Percentiles rank a stretch among this genome's conserved stretches.
phyloP scores from a whole-genome alignment of 805 yeast species.

The Suhomyces sp. region DNA sequence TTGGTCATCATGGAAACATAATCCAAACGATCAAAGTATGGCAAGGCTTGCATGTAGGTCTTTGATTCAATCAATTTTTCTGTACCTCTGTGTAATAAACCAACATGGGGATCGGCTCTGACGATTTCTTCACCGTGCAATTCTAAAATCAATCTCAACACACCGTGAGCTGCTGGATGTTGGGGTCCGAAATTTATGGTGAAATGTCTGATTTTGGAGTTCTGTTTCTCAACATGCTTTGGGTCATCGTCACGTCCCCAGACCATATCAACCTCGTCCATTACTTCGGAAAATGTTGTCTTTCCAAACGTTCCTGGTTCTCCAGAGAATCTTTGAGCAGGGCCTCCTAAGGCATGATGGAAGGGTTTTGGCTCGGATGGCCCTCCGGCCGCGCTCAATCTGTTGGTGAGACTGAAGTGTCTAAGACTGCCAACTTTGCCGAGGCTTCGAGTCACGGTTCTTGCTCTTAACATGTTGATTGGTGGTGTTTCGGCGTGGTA shows the following conservation, averaged over 20 bases:
- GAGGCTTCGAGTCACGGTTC: constrained; percentile 7
- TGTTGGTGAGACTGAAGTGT: constrained; percentile 11
- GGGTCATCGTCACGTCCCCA: constrained; percentile 47
- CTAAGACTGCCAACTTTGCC: constrained; percentile 1
- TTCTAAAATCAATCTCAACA: constrained; percentile 79
- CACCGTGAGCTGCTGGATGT: constrained; percentile 96
- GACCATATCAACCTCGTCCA: constrained; percentile 47
- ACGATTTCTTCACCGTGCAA: constrained; percentile 87
- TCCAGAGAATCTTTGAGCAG: constrained; percentile 35
- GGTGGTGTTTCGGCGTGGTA: constrained; percentile 3
- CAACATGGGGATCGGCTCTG: constrained; percentile 87
- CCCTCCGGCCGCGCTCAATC: constrained; percentile 21
- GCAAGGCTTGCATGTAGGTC: constrained; percentile 85
- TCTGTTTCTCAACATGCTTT: constrained; percentile 40
- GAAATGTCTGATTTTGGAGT: constrained; percentile 73
- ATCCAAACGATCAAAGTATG: constrained; percentile 85
- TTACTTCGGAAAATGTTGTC: constrained; percentile 45
- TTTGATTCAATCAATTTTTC: constrained; percentile 84
- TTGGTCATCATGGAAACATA: constrained; percentile 89
- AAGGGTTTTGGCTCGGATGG: constrained; percentile 32
- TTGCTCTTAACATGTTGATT: constrained; percentile 26
- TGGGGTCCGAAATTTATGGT: constrained; percentile 91
- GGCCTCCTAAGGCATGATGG: constrained; percentile 38
- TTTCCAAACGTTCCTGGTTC: constrained; percentile 35
- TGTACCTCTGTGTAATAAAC: constrained; percentile 84